These are phyloP conservation scores for Candida freyschussii DNA, from an alignment of 1,139 yeast genomes.

Conservation along the genomic window DNA sequence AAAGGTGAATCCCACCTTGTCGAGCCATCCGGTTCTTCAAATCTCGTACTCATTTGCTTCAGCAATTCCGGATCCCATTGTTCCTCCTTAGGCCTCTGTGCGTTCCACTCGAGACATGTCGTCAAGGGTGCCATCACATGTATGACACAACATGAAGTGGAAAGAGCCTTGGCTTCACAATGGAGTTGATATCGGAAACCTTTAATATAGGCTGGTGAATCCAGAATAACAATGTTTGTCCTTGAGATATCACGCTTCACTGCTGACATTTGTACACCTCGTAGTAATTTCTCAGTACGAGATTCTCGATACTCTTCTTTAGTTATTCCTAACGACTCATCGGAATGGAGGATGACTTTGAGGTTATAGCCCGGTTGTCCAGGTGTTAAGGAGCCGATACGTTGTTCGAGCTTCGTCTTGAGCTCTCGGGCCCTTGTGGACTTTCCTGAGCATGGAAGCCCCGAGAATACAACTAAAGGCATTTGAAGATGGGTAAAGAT, in stretches of 20 bases:
- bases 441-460: conserved; percentile 84
- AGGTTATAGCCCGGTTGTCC: conserved; percentile 42
- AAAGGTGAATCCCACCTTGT: conserved; percentile 95
- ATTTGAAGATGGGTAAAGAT: conserved; percentile 32
- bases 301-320: conserved; percentile 68
- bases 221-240: conserved; percentile 72
- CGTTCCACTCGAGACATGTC: conserved; percentile 61
- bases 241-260: conserved; percentile 76
- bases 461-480: conserved; percentile 85
- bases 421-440: conserved; percentile 65
- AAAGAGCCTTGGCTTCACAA: conserved; percentile 84
- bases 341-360: conserved; percentile 66
- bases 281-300: conserved; percentile 66
- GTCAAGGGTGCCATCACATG: conserved; percentile 70
- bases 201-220: conserved; percentile 83
- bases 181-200: conserved; percentile 92
- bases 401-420: conserved; percentile 40
- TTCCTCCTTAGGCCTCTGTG: conserved; percentile 21
- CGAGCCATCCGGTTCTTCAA: conserved; percentile 87
- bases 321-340: conserved; percentile 68
- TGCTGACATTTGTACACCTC: conserved; percentile 85
- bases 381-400: conserved; percentile 38
- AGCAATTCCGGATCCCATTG: conserved; percentile 70
- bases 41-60: conserved; percentile 71
- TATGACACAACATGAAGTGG: conserved; percentile 79